A percentile compares a stretch with the other conserved stretches of the same genome.
These are phyloP conservation scores for Diplocarpon rosae DNA, from an alignment of 2,329 filamentous ascomycete genomes.

Conservation along the genomic window DNA sequence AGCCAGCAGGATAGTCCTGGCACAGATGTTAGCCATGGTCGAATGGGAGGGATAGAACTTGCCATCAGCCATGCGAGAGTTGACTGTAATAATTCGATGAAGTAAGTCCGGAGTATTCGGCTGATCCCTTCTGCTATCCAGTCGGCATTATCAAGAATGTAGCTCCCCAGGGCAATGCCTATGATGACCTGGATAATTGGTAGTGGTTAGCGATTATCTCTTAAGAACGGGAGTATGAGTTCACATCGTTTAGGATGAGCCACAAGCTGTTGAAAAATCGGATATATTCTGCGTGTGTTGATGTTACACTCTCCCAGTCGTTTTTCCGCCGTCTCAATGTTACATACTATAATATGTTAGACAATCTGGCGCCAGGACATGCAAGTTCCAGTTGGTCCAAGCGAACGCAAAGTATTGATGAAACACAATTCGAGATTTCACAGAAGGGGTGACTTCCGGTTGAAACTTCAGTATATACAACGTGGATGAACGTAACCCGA, in stretches of 20 bases:
- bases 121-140: conserved; percentile 77
- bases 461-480: too few relatives aligned
- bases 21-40: background rate
- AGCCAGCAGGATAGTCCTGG: conserved; percentile 34
- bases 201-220: background rate
- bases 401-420: too few relatives aligned
- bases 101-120: conserved; percentile 65
- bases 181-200: conserved; percentile 44
- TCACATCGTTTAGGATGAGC: conserved; percentile 93
- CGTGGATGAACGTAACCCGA: too few relatives aligned
- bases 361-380: too few relatives aligned
- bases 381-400: too few relatives aligned
- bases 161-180: conserved; percentile 89
- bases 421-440: too few relatives aligned
- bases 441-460: too few relatives aligned
- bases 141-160: conserved; percentile 88
- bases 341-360: conserved; percentile 30
- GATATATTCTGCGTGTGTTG: conserved; percentile 94
- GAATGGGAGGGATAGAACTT: conserved; percentile 47
- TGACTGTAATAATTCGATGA: conserved; percentile 73
- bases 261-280: conserved; percentile 98
- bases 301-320: conserved; percentile 93
- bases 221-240: background rate
- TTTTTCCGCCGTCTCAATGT: conserved; percentile 81
- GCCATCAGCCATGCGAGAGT: conserved; percentile 93